These are phyloP conservation scores for Blastobotrys arbuscula DNA, from an alignment of 1,139 yeast genomes.

Conservation along the genomic window DNA sequence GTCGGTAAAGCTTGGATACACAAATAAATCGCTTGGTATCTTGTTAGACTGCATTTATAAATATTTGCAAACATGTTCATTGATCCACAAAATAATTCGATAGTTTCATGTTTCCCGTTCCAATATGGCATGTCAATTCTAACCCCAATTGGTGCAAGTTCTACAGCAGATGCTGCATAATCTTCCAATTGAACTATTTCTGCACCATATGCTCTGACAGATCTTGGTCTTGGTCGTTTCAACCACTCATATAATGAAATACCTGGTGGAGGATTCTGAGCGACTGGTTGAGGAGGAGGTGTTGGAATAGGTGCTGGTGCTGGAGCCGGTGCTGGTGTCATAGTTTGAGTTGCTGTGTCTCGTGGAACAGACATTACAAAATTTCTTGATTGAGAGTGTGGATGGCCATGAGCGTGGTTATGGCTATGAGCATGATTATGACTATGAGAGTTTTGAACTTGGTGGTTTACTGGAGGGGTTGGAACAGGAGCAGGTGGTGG, in stretches of 20 bases:
- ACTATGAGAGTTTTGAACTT: background rate
- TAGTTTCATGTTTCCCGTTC: slow-evolving; percentile 12
- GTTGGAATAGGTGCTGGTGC: background rate
- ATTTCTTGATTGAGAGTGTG: background rate
- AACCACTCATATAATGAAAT: slow-evolving; percentile 12
- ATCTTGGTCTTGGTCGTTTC: slow-evolving; percentile 7
- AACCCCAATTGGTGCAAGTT: slow-evolving; percentile 7
- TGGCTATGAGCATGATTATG: background rate
- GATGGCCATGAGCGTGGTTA: too few relatives aligned
- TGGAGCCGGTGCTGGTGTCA: background rate
- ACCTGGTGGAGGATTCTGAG: slow-evolving; percentile 5
- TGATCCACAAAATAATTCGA: slow-evolving; percentile 11
- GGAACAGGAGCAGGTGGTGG: background rate
- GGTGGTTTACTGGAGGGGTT: background rate
- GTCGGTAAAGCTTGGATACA: slow-evolving; percentile 10
- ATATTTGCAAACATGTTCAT: slow-evolving; percentile 8
- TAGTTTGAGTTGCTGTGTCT: slow-evolving; percentile 5
- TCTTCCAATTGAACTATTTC: slow-evolving; percentile 11
- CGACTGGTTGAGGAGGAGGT: background rate
- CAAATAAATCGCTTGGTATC: slow-evolving; percentile 11
- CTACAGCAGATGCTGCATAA: slow-evolving; percentile 8
- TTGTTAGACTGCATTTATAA: slow-evolving; percentile 3
- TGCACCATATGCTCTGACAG: slow-evolving; percentile 7
- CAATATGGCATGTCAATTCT: slow-evolving; percentile 11
- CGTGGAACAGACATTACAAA: background rate